Evolutionary conservation across 441 rosid species (phyloP).

Genomic region (Populus hybrid): DNA sequence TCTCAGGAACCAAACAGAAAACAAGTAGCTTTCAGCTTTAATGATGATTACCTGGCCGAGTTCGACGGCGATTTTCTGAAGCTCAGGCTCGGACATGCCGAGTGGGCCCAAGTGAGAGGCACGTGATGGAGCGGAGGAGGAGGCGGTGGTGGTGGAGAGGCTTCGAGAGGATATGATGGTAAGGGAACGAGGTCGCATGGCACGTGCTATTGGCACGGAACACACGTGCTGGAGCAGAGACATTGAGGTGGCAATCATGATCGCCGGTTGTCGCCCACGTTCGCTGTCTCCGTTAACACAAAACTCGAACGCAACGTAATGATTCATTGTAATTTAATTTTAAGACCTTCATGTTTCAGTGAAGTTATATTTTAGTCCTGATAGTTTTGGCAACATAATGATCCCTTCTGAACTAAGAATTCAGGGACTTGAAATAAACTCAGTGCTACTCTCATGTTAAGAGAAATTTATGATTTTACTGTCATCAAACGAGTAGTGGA

Average conservation of each 20-base stretch:
- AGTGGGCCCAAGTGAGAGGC: constrained; percentile 50
- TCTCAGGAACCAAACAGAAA: constrained; percentile 1
- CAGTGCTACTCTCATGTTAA: neutral
- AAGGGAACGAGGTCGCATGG: constrained; percentile 37
- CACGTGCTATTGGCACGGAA: constrained; percentile 55
- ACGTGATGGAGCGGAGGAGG: constrained; percentile 28
- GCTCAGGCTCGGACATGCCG: constrained; percentile 86
- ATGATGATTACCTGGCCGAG: constrained; percentile 62
- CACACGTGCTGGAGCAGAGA: constrained; percentile 48
- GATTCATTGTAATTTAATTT: neutral
- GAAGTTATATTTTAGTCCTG: neutral
- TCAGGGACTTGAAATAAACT: neutral
- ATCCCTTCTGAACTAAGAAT: neutral
- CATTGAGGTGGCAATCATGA: constrained; percentile 44
- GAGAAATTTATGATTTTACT: no score
- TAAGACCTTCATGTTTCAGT: neutral
- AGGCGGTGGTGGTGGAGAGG: constrained; percentile 28
- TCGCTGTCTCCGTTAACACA: neutral
- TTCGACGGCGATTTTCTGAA: constrained; percentile 69
- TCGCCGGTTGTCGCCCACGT: neutral
- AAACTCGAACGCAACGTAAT: neutral
- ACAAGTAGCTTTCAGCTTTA: neutral
- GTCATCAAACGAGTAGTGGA: no score
- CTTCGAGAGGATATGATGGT: constrained; percentile 26
- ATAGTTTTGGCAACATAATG: neutral